These are phyloP conservation scores for Mycena sanguinolenta DNA, from an alignment of 768 basidiomycete species.

Conservation along the genomic window DNA sequence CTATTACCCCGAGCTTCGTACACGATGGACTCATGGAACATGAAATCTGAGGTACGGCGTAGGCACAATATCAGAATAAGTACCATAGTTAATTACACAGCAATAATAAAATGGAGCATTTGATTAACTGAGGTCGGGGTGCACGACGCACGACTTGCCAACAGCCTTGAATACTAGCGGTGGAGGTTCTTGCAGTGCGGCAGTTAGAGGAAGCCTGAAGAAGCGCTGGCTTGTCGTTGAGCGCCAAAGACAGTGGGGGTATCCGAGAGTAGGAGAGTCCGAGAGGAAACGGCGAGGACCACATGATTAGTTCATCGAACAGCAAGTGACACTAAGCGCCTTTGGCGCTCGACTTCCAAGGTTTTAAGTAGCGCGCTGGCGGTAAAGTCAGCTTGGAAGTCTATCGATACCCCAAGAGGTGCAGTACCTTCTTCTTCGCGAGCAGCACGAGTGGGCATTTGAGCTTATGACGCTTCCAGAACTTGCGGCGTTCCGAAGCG, in stretches of 20 bases:
- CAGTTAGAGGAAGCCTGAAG: too few relatives aligned
- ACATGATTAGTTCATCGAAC: background rate
- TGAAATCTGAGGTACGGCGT: too few relatives aligned
- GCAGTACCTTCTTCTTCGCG: constrained; percentile 9
- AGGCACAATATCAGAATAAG: too few relatives aligned
- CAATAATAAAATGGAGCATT: too few relatives aligned
- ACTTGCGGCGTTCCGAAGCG: constrained; percentile 9
- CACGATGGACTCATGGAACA: too few relatives aligned
- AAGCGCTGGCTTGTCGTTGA: too few relatives aligned
- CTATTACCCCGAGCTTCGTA: too few relatives aligned
- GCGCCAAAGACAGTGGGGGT: background rate
- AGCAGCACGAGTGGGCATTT: background rate
- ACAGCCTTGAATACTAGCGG: too few relatives aligned
- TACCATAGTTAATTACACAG: too few relatives aligned
- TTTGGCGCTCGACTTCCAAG: background rate
- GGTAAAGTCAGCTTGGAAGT: background rate
- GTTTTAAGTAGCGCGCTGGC: background rate
- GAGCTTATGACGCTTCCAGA: constrained; percentile 11
- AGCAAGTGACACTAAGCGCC: background rate
- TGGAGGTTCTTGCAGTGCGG: too few relatives aligned
- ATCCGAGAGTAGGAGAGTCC: background rate
- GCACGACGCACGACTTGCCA: too few relatives aligned
- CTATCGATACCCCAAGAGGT: background rate
- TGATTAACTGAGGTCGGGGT: too few relatives aligned
- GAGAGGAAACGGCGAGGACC: background rate